Evolutionary conservation across 1,139 yeast genomes (phyloP), one percentile per base, ranked within the genome.

Genomic region (Candida glucosophila): DNA sequence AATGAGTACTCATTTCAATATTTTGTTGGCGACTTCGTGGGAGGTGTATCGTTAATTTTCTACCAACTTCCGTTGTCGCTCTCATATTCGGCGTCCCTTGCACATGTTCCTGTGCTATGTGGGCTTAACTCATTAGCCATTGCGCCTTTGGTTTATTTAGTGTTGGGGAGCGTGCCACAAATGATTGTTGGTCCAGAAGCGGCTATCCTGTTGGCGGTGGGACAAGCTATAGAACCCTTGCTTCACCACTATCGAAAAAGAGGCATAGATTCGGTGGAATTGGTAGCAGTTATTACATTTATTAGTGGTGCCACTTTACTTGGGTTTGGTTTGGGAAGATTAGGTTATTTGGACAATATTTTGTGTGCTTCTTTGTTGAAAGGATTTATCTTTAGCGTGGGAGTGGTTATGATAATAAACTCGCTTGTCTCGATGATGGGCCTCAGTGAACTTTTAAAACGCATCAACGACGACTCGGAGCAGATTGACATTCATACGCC

Each of bases 151-250:
- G 65, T 90, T 4, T 90, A 90, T 47, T 66, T 83, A 27, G 38
- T 88, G 1, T 69, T 88, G 44, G 97, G 98, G 0, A 77, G 95
- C 14, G 95, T 86, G 1, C 97, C 97, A 0, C 93, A 81, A 44
- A 82, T 90, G 95, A 80, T 88, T 29, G 94, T 88, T 5, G 97
- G 97, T 0, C 98, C 98, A 0, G 98, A 90, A 46, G 92, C 90
- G 6, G 95, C 97, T 2, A 80, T 88, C 15, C 81, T 94, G 1
- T 63, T 90, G 46, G 79, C 90, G 22, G 83, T 90, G 3, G 97
- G 97, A 3, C 95, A 85, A 46, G 86, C 92, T 0, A 78, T 86
- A n/a, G 85, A 81, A 35, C 75, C 80, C 8, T 47, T 67, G 3
- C 39, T 73, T 20, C 82, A 77, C 41, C 50, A 66, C 25, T 47